These are phyloP conservation scores for Aegilops longissima DNA, from an alignment of 176 grass and related monocot genomes.

Conservation along the genomic window DNA sequence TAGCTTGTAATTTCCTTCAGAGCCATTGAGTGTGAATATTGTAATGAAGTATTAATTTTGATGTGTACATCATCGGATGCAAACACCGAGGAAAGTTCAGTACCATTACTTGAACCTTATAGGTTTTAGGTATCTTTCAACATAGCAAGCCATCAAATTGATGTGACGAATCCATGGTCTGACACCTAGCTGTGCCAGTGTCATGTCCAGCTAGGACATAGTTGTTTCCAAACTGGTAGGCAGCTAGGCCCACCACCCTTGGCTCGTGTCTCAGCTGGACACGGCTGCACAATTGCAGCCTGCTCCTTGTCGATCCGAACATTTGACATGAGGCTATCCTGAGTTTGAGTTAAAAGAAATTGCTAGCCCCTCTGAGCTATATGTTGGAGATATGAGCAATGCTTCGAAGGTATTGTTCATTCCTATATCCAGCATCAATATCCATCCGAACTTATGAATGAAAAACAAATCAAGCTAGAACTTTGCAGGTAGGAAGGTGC, in stretches of 20 bases:
- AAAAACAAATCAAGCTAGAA: background rate
- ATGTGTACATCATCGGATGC: too few relatives aligned
- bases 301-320: background rate
- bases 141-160: slow-evolving; percentile 9
- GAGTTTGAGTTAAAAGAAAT: background rate
- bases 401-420: background rate
- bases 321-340: background rate
- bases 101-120: background rate
- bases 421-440: background rate
- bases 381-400: slow-evolving; percentile 12
- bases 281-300: background rate
- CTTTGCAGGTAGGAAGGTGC: background rate
- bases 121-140: background rate
- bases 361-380: background rate
- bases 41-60: too few relatives aligned
- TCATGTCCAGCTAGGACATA: background rate
- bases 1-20: too few relatives aligned
- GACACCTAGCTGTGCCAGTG: background rate
- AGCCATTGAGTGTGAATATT: too few relatives aligned
- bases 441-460: background rate
- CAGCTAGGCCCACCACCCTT: background rate
- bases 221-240: background rate
- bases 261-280: background rate
- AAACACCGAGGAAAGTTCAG: too few relatives aligned
- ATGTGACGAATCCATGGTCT: background rate